phyloP scores from a whole-genome alignment of 2,329 filamentous ascomycete genomes.

The Trichoderma simmonsii region DNA sequence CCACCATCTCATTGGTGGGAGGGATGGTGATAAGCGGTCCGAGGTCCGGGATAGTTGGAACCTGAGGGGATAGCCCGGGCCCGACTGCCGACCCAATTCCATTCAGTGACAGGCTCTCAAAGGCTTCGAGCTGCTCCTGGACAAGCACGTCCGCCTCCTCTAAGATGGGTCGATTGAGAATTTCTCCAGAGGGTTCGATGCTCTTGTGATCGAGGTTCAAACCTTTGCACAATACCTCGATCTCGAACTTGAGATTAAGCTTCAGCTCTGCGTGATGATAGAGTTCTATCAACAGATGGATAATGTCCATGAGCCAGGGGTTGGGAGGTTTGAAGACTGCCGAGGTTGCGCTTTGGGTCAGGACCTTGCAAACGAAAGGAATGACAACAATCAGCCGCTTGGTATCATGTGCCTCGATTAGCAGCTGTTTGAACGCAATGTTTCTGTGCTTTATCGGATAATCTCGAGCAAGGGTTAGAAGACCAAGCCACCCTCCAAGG shows the following conservation, averaged over 20 bases:
- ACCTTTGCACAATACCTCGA: conserved; percentile 94
- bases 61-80: conserved; percentile 72
- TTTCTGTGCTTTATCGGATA: conserved; percentile 96
- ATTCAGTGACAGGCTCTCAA: conserved; percentile 78
- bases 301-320: conserved; percentile 96
- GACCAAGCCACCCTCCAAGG: conserved; percentile 88
- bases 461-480: conserved; percentile 86
- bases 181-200: conserved; percentile 82
- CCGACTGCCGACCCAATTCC: conserved; percentile 66
- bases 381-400: conserved; percentile 90
- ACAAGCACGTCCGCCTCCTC: conserved; percentile 61
- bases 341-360: conserved; percentile 79
- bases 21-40: conserved; percentile 77
- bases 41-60: conserved; percentile 79
- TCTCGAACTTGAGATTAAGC: conserved; percentile 96
- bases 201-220: conserved; percentile 88
- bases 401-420: conserved; percentile 90
- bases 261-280: conserved; percentile 93
- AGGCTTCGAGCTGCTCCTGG: conserved; percentile 71
- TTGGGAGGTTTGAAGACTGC: conserved; percentile 92
- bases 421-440: conserved; percentile 92
- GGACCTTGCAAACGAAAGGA: conserved; percentile 94
- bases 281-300: conserved; percentile 84
- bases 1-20: conserved; percentile 73
- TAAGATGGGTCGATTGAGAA: conserved; percentile 68